Percentiles rank a stretch among this genome's conserved stretches.
Evolutionary conservation across 2,329 filamentous ascomycete species (phyloP).

Genomic region (Fusarium penzigii): DNA sequence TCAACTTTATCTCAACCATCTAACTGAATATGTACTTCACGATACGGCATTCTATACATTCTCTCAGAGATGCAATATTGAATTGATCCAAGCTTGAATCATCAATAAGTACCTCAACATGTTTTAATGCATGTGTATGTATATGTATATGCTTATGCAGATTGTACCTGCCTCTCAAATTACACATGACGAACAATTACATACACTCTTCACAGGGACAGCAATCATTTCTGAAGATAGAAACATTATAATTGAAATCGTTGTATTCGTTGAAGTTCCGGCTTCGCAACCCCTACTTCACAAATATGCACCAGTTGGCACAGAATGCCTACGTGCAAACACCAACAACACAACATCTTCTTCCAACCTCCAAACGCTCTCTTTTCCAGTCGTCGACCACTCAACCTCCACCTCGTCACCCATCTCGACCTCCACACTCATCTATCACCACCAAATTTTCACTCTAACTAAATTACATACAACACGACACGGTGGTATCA

Average conservation of each 20-base stretch:
- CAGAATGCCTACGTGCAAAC: constrained; percentile 13
- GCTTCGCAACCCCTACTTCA: constrained; percentile 23
- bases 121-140: too few relatives aligned
- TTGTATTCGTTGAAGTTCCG: constrained; percentile 24
- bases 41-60: too few relatives aligned
- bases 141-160: too few relatives aligned
- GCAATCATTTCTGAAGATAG: neutral
- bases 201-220: too few relatives aligned
- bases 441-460: constrained; percentile 14
- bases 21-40: too few relatives aligned
- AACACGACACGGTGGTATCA: constrained; percentile 35
- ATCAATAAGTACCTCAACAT: too few relatives aligned
- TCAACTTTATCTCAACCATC: neutral
- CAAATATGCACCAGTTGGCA: constrained; percentile 8
- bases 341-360: constrained; percentile 9
- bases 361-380: constrained; percentile 13
- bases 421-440: constrained; percentile 2
- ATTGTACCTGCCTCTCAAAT: too few relatives aligned
- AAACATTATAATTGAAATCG: constrained; percentile 10
- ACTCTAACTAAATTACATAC: constrained; percentile 32
- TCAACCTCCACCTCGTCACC: constrained; percentile 14
- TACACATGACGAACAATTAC: too few relatives aligned
- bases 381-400: constrained; percentile 11
- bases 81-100: too few relatives aligned
- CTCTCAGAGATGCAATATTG: too few relatives aligned